phyloP scores from a whole-genome alignment of 75 land plant species.

The Pinus albicaulis region DNA sequence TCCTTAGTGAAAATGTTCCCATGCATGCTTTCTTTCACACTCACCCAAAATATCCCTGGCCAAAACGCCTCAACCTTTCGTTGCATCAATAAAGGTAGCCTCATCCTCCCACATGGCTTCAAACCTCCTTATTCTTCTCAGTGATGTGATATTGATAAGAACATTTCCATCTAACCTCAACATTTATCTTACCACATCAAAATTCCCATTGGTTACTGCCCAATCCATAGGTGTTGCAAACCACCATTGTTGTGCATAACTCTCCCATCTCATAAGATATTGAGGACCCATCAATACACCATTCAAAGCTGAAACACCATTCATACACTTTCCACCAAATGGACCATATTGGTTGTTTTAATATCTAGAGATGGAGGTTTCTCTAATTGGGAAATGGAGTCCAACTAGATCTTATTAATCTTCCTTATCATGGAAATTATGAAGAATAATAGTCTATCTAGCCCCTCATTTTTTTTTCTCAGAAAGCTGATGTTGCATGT shows the following conservation, averaged over 20 bases:
- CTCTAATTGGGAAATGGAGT: neutral
- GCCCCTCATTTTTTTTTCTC: neutral
- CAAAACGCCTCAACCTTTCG: slow-evolving; percentile 47
- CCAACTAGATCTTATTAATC: no score
- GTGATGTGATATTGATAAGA: no score
- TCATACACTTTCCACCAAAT: neutral
- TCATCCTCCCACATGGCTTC: no score
- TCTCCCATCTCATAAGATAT: no score
- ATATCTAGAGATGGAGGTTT: neutral
- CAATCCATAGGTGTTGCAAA: no score
- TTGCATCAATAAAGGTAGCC: slow-evolving; percentile 44
- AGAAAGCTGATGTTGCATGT: neutral
- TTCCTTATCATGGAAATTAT: neutral
- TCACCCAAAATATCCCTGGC: slow-evolving; percentile 45
- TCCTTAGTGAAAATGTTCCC: no score
- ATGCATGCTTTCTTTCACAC: slow-evolving; percentile 31
- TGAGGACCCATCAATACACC: slow-evolving; percentile 15
- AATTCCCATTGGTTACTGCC: no score
- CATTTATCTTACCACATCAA: no score
- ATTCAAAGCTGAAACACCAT: slow-evolving; percentile 9
- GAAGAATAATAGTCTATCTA: neutral
- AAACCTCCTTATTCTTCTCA: no score
- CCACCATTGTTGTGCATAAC: no score
- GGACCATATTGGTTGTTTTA: no score
- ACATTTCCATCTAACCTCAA: no score